Base-by-base conservation (phyloP, 1,284 basidiomycete species). In the Porogramme epimiltina region DNA sequence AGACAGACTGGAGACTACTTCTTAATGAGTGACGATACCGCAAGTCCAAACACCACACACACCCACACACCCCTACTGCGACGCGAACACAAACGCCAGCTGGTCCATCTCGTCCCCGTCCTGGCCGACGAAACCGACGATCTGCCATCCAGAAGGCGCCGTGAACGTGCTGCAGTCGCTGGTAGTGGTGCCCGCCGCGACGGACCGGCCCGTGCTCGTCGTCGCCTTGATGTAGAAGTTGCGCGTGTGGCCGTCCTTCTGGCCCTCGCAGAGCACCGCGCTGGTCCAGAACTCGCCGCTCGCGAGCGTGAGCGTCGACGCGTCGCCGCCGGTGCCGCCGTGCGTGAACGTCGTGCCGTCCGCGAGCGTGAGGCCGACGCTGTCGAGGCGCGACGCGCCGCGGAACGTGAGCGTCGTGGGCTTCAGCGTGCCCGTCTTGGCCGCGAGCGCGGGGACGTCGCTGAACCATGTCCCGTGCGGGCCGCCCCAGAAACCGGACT, bases 101-200 rank as follows among this genome's bases (percentile, higher is more conserved):
- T 53, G 46, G 25, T 54, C 53, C 19, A 54, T 24, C 53, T 54
- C 53, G n/a, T 54, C 53, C 36, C 53, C 53, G 10, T 50, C 48
- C 49, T 50, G 49, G 4, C 53, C 53, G 10, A 37, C 24, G 23
- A 45, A 42, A 6, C 45, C 53, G 24, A 51, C 53, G 28, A 54
- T 38, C 6, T 28, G 45, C n/a, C 42, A 54, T 24, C 53, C 53
- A 18, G 18, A 26, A 34, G 53, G 53, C 22, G 49, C 53, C 4
- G 49, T n/a, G 8, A 18, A 37, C 9, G 37, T 47, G 28, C 40
- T 48, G 42, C 53, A 54, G 23, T 45, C 43, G 22, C 20, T 40
- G 5, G 53, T 54, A 18, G 18, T 20, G 19, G 15, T 37, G 16
- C 53, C 53, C 25, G 49, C 49, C 6, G 5, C n/a, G 8, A 51